phyloP scores from a whole-genome alignment of 75 land plant genomes.

The Pinus taeda region DNA sequence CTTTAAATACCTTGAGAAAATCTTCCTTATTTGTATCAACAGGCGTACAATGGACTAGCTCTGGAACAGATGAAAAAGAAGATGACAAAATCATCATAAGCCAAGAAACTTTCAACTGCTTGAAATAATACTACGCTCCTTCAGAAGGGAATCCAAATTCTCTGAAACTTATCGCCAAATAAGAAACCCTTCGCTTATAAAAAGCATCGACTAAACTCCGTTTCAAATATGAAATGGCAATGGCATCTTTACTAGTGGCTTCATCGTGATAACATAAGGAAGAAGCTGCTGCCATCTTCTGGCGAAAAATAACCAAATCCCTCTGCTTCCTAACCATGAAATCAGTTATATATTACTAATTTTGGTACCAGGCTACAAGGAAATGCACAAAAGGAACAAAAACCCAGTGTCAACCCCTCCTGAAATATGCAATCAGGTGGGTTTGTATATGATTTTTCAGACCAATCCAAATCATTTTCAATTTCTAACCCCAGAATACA shows the following conservation, averaged over 20 bases:
- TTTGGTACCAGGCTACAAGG: background rate
- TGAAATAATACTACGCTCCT: background rate
- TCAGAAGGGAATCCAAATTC: background rate
- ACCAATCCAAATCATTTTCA: background rate
- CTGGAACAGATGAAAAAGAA: slow-evolving; percentile 6
- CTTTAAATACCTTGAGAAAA: too few relatives aligned
- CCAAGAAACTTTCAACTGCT: background rate
- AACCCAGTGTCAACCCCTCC: background rate
- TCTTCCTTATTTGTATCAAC: too few relatives aligned
- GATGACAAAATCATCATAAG: background rate
- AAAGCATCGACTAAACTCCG: background rate
- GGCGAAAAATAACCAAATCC: background rate
- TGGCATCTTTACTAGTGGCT: background rate
- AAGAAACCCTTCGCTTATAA: slow-evolving; percentile 4
- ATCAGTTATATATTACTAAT: background rate
- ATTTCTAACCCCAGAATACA: background rate
- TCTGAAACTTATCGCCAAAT: background rate
- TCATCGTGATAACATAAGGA: background rate
- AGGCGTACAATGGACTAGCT: background rate
- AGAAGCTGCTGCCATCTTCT: background rate
- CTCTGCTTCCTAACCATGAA: slow-evolving; percentile 1
- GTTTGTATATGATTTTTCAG: background rate
- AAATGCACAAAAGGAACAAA: background rate
- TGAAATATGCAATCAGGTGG: background rate
- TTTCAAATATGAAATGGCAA: background rate